Evolutionary conservation across 768 basidiomycete species (phyloP), one percentile per base, ranked within the genome.

Genomic region (Pleurotus salmoneostramineus): DNA sequence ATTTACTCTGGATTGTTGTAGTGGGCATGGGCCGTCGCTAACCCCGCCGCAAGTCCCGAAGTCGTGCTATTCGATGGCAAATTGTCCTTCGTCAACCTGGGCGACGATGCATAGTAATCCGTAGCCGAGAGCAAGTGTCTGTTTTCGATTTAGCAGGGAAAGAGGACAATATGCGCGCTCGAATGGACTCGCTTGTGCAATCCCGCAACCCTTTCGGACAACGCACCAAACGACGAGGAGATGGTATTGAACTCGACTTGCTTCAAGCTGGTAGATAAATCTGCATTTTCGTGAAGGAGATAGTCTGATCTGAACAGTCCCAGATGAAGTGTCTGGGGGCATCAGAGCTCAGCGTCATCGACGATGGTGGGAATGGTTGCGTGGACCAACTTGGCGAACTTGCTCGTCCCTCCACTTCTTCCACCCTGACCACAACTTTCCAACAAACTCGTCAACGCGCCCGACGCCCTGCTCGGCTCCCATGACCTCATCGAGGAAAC

Each of bases 231-330:
- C 0, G 94, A 95, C 0, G 88, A 84, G 2, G 95, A 93, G 61
- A 98, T 95, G 6, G 96, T 97, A 68, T 99, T 99, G 74, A 98
- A 97, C 69, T 99, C 96, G 43, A 98, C 96, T 72, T 99, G 96
- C 69, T 95, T 96, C 61, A 99, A 71, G 5, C 74, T 71, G 11
- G 76, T 65, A 3, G 66, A 55, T 36, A 75, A 66, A 32, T 72
- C 66, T 3, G 63, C 68, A 33, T 66, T 66, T 6, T 77, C 70
- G 63, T 99, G 93, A 17, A 98, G 73, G 33, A 98, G 77, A 72
- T 98, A 99, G 74, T 99, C 96, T 7, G 95, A 97, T 56, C 96
- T 81, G 73, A 96, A 97, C 15, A 99, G 72, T 15, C 95, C 95
- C 5, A 98, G 81, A 60, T 97, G 91, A 47, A 91, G 74, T 0